These are phyloP conservation scores for Rhodotorula babjevae DNA, from an alignment of 768 basidiomycete species.

Conservation along the genomic window DNA sequence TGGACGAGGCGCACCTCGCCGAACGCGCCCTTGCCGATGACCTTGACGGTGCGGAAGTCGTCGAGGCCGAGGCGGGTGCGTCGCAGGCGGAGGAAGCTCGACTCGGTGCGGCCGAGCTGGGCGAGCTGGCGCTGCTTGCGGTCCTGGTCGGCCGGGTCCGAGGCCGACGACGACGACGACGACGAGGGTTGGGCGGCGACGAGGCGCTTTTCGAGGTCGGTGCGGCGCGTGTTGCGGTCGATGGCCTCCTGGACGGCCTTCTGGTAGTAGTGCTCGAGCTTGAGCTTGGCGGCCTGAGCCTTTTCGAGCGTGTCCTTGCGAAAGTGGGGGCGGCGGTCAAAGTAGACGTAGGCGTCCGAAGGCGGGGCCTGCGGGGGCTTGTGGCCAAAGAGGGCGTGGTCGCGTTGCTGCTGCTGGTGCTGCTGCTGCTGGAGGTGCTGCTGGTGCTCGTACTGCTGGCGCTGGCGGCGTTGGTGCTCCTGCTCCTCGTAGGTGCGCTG, in stretches of 20 bases:
- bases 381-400: constrained; percentile 16
- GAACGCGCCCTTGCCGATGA: constrained; percentile 98
- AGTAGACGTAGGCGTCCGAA: constrained; percentile 59
- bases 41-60: constrained; percentile 94
- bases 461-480: constrained; percentile 8
- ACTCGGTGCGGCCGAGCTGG: constrained; percentile 80
- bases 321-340: constrained; percentile 74
- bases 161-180: too few relatives aligned
- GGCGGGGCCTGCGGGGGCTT: constrained; percentile 19
- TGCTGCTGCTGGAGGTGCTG: constrained; percentile 22
- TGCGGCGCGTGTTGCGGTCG: constrained; percentile 87
- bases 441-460: constrained; percentile 44
- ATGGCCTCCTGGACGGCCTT: constrained; percentile 93
- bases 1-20: constrained; percentile 96
- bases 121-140: constrained; percentile 77
- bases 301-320: constrained; percentile 72
- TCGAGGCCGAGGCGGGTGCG: constrained; percentile 84
- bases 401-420: constrained; percentile 24
- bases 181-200: constrained; percentile 55
- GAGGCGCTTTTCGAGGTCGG: constrained; percentile 76
- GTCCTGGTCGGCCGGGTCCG: constrained; percentile 62
- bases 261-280: constrained; percentile 94
- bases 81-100: constrained; percentile 76
- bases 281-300: constrained; percentile 72
- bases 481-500: not conserved